phyloP scores from a whole-genome alignment of 169 alveolate species.

The Eimeria tenella region DNA sequence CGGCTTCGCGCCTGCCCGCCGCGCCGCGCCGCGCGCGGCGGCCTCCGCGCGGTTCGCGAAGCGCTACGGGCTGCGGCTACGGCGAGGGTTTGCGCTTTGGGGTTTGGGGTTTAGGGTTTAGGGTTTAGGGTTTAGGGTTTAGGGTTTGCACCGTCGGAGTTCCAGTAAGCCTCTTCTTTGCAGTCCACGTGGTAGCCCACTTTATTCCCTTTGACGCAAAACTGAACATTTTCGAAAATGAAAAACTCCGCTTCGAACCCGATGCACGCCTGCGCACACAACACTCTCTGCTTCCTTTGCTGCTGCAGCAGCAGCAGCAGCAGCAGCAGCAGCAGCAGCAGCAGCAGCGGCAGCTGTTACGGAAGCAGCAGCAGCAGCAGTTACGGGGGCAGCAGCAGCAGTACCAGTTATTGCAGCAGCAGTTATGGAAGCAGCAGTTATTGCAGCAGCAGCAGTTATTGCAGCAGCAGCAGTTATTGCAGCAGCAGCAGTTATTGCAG shows the following conservation, averaged over 20 bases:
- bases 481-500: too few species aligned
- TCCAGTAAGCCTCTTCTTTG: constrained; percentile 81
- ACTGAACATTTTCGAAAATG: constrained; percentile 85
- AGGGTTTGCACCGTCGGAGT: constrained; percentile 76
- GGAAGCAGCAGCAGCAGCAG: neutral
- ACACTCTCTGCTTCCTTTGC: neutral
- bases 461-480: too few species aligned
- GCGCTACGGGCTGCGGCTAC: too few species aligned
- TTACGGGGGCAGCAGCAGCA: neutral
- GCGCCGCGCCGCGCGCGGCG: too few species aligned
- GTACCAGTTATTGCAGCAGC: neutral
- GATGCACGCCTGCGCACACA: constrained; percentile 75
- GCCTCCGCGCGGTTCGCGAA: too few species aligned
- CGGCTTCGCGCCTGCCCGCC: too few species aligned
- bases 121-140: too few species aligned
- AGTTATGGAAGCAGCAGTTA: neutral
- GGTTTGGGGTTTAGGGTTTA: too few species aligned
- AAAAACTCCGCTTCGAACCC: constrained; percentile 90
- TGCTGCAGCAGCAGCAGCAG: neutral
- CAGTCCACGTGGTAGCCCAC: constrained; percentile 80
- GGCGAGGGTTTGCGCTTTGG: too few species aligned
- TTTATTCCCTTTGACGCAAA: constrained; percentile 52
- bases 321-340: constrained; percentile 4
- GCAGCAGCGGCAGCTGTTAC: neutral
- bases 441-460: too few species aligned